These are phyloP conservation scores for Botrytis porri DNA, from an alignment of 2,329 filamentous ascomycete genomes.

Conservation along the genomic window DNA sequence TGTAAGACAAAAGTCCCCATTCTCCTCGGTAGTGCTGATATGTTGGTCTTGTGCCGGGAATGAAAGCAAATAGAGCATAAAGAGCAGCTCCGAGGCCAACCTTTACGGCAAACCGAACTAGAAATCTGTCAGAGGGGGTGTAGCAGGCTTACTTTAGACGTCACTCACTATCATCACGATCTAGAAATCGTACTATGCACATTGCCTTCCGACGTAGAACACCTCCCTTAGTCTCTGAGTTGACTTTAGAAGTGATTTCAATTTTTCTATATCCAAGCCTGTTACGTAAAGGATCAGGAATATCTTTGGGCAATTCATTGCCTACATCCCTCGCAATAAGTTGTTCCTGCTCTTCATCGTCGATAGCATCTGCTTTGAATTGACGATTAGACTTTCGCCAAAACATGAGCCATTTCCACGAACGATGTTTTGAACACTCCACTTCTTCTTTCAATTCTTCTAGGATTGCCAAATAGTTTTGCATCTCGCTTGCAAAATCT, in stretches of 20 bases:
- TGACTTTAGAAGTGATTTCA: slow-evolving; percentile 22
- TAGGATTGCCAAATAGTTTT: slow-evolving; percentile 75
- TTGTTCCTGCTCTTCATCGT: slow-evolving; percentile 34
- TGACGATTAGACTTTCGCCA: slow-evolving; percentile 52
- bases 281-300: slow-evolving; percentile 23
- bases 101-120: slow-evolving; percentile 77
- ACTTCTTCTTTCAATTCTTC: slow-evolving; percentile 77
- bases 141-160: slow-evolving; percentile 25
- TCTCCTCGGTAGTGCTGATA: slow-evolving; percentile 91
- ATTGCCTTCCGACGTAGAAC: slow-evolving; percentile 46
- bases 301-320: slow-evolving; percentile 28
- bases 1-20: slow-evolving; percentile 95
- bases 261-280: slow-evolving; percentile 27
- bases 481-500: slow-evolving; percentile 87
- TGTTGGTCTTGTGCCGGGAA: slow-evolving; percentile 70
- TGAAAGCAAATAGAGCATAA: slow-evolving; percentile 86
- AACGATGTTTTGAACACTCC: slow-evolving; percentile 57
- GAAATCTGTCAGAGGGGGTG: slow-evolving; percentile 22
- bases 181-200: slow-evolving; percentile 53
- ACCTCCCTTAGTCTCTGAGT: slow-evolving; percentile 16
- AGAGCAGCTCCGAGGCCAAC: slow-evolving; percentile 86
- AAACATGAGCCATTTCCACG: slow-evolving; percentile 84
- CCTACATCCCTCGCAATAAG: slow-evolving; percentile 27
- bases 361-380: slow-evolving; percentile 7
- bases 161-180: slow-evolving; percentile 59